These are phyloP conservation scores for Suillus paluster DNA, from an alignment of 768 basidiomycete species.

Conservation along the genomic window DNA sequence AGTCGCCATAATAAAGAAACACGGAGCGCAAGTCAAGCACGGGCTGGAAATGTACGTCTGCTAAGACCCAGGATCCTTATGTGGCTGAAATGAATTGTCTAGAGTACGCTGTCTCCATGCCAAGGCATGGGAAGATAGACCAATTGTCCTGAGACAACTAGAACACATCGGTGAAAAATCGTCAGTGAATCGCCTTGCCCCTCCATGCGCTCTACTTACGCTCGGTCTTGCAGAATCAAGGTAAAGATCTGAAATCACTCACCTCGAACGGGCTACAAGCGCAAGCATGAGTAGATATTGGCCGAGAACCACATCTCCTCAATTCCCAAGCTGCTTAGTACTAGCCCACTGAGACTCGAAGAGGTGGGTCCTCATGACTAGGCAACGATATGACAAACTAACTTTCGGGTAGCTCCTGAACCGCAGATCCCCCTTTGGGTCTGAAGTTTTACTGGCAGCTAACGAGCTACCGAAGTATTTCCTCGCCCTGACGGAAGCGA, in stretches of 20 bases:
- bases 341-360: conserved; percentile 67
- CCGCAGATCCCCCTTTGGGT: conserved; percentile 75
- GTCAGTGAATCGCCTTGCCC: conserved; percentile 46
- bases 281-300: conserved; percentile 55
- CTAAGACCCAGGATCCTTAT: background rate
- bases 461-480: conserved; percentile 70
- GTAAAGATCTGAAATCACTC: conserved; percentile 13
- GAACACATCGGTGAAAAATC: conserved; percentile 93
- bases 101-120: conserved; percentile 80
- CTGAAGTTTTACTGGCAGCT: conserved; percentile 63
- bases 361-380: conserved; percentile 42
- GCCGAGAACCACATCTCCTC: conserved; percentile 74
- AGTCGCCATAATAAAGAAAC: conserved; percentile 66
- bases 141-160: conserved; percentile 84
- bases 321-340: conserved; percentile 57
- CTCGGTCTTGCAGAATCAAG: conserved; percentile 24
- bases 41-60: conserved; percentile 72
- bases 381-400: conserved; percentile 2
- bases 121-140: conserved; percentile 91
- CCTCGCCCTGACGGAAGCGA: conserved; percentile 54
- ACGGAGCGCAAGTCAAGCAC: conserved; percentile 70
- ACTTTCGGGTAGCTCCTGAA: conserved; percentile 61
- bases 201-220: conserved; percentile 1
- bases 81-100: background rate
- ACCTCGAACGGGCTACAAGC: background rate